A percentile compares a stretch with the other conserved stretches of the same genome.
phyloP scores from a whole-genome alignment of 2,329 filamentous ascomycete species.

The Aspergillus pseudoterreus region DNA sequence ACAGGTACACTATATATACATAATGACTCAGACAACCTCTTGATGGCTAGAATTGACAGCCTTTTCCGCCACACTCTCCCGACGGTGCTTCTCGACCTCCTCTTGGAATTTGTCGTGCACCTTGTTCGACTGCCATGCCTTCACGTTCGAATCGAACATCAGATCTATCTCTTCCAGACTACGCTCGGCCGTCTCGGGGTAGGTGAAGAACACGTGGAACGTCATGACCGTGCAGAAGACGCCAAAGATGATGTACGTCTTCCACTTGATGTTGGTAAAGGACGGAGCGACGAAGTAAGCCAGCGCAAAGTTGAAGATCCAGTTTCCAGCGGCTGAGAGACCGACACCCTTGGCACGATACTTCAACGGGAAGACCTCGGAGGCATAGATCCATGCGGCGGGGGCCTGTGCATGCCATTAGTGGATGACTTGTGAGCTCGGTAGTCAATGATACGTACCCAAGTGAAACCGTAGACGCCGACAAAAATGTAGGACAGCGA shows the following conservation, averaged over 20 bases:
- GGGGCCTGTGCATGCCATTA: constrained; percentile 43
- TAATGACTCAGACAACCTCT: constrained; percentile 9
- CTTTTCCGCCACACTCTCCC: constrained; percentile 14
- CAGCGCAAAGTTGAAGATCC: constrained; percentile 58
- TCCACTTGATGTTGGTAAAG: constrained; percentile 56
- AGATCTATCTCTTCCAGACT: constrained; percentile 73
- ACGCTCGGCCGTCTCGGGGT: constrained; percentile 66
- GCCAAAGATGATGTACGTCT: constrained; percentile 73
- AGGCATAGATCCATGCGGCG: constrained; percentile 56
- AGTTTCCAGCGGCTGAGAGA: constrained; percentile 58
- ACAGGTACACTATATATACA: neutral
- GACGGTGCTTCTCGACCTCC: constrained; percentile 20
- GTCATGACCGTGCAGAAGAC: constrained; percentile 67
- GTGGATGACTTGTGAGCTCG: no score
- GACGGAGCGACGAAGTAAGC: constrained; percentile 56
- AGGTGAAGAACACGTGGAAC: constrained; percentile 64
- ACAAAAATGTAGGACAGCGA: constrained; percentile 59
- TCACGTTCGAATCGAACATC: constrained; percentile 52
- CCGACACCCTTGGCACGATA: constrained; percentile 64
- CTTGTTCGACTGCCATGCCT: constrained; percentile 27
- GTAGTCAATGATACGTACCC: constrained; percentile 34
- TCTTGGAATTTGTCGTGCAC: constrained; percentile 23
- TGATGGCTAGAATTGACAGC: constrained; percentile 7
- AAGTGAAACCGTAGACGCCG: constrained; percentile 33
- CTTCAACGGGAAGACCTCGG: constrained; percentile 62